Conservation (phyloP, 2,329 filamentous ascomycete species). For the Hypoxylon sp. region DNA sequence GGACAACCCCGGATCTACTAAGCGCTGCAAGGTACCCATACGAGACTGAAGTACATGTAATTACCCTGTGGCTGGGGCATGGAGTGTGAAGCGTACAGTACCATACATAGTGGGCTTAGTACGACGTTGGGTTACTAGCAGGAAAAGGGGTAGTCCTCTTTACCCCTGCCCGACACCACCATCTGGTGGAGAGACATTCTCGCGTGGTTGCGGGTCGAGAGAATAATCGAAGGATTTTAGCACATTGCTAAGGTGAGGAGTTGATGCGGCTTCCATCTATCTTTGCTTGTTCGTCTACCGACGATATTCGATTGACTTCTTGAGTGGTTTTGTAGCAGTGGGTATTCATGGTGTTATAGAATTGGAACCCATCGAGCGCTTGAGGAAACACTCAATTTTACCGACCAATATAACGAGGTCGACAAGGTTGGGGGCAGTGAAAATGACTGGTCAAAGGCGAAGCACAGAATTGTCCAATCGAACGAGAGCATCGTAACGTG, state of each 20-base stretch:
- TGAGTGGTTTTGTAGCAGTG: background rate
- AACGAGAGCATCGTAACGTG: slow-evolving; percentile 24
- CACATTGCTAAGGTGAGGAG: slow-evolving; percentile 6
- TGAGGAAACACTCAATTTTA: slow-evolving; percentile 12
- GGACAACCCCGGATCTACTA: slow-evolving; percentile 17
- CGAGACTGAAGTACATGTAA: slow-evolving; percentile 36
- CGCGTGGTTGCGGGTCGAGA: slow-evolving; percentile 42
- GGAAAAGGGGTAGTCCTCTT: slow-evolving; percentile 36
- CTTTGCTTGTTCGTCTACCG: slow-evolving; percentile 6
- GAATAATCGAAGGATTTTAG: slow-evolving; percentile 33
- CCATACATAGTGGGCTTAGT: slow-evolving; percentile 30
- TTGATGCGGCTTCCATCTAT: slow-evolving; percentile 1
- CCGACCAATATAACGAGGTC: slow-evolving; percentile 7
- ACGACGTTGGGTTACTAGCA: slow-evolving; percentile 34
- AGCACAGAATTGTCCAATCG: slow-evolving; percentile 40
- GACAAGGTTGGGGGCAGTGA: slow-evolving; percentile 6
- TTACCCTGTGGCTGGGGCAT: slow-evolving; percentile 40
- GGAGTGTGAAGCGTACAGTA: slow-evolving; percentile 39
- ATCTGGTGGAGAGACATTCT: slow-evolving; percentile 36
- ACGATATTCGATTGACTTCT: slow-evolving; percentile 2
- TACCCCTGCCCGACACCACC: slow-evolving; percentile 31
- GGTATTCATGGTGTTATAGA: background rate
- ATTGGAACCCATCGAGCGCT: slow-evolving; percentile 3
- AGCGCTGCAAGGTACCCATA: slow-evolving; percentile 34
- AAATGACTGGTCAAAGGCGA: slow-evolving; percentile 26